Base-by-base conservation (phyloP, 495 filamentous ascomycete genomes). In the Amniculicola lignicola region DNA sequence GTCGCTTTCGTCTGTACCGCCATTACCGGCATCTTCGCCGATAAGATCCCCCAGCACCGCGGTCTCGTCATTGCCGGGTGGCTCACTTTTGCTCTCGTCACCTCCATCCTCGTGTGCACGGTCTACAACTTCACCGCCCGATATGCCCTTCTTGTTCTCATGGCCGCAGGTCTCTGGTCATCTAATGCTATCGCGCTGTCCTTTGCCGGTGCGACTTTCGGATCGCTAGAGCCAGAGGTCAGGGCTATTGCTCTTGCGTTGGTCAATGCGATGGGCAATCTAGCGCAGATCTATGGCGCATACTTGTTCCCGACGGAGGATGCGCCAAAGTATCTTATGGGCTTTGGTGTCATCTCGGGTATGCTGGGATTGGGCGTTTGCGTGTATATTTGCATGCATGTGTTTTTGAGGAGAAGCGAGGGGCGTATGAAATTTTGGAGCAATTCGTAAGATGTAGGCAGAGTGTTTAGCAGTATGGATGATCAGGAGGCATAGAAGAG, bases 1-100 rank as follows among this genome's bases (percentile, higher is more conserved):
- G 82, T 75, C 0, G 92, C 89, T 9, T 86, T 87, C 25, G 43
- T 90, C 1, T 55, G 94, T 3, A 95, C 90, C 0, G 79, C 95
- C 3, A 59, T 73, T 2, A 72, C 92, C 25, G 92, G 92, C 3
- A 89, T 79, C 62, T 67, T 86, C 50, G 88, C 89, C 4, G 92
- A 96, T 67, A 79, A 84, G 10, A 35, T 72, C 22, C 69, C 70
- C 22, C 40, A 62, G 58, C 41, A 61, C 57, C 51, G 54, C 28
- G 40, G 72, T 63, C 31, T 67, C 59, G 55, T 68, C 63, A 69
- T 76, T 39, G 67, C 71, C 19, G 59, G 41, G 44, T 74, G 74
- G 67, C 57, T 80, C 12, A 51, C 59, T 10, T 55, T 77, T 19
- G 69, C 72, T 0, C 67, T 75, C 35, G 39, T 72, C 24, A 73